Percentiles rank a stretch among this genome's conserved stretches.
Evolutionary conservation across 805 yeast genomes (phyloP).

Genomic region (Lipomyces kockii): DNA sequence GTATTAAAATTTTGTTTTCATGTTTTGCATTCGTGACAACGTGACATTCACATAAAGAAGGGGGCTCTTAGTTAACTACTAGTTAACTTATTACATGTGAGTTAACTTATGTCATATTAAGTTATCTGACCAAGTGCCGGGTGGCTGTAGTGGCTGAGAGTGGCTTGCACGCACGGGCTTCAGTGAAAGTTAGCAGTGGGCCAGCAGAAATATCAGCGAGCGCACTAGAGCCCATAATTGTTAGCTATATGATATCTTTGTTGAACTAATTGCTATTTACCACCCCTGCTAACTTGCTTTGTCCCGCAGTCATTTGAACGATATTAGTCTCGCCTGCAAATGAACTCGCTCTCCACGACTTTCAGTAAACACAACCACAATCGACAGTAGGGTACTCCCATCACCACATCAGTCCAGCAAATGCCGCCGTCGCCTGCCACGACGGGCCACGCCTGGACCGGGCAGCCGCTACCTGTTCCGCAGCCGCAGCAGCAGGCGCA

Average conservation of each 20-base stretch:
- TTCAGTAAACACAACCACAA: background rate
- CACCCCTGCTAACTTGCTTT: background rate
- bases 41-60: background rate
- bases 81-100: too few species aligned
- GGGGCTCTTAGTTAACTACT: too few species aligned
- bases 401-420: background rate
- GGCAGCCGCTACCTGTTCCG: background rate
- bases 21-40: background rate
- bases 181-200: background rate
- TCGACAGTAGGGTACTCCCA: background rate
- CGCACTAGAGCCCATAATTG: background rate
- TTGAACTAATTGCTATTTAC: background rate
- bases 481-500: conserved; percentile 20
- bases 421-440: conserved; percentile 4
- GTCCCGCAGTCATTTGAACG: background rate
- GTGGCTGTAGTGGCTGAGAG: background rate
- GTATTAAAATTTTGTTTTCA: background rate
- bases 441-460: conserved; percentile 1
- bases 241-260: background rate
- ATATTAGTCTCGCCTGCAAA: background rate
- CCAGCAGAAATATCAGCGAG: background rate
- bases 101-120: too few species aligned
- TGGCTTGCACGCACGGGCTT: background rate
- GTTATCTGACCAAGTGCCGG: too few species aligned
- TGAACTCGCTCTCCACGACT: background rate